phyloP scores from a whole-genome alignment of 139 green algal genomes.

The Auxenochlorella pyrenoidosa region DNA sequence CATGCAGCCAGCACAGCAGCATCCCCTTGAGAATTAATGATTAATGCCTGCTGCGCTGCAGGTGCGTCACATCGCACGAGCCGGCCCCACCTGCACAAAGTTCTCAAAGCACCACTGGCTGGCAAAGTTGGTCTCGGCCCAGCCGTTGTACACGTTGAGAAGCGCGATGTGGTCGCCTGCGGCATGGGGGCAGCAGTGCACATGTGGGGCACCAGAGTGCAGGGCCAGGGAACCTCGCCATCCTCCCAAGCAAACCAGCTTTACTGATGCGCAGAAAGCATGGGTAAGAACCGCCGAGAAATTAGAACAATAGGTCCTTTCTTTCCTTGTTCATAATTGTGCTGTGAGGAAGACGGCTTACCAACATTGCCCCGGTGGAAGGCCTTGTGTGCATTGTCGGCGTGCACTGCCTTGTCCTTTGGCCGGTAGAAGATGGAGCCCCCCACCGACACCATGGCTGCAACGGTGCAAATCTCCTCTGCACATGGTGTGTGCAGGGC shows the following conservation, averaged over 20 bases:
- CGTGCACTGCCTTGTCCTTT: conserved; percentile 95
- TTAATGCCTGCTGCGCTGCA: neutral
- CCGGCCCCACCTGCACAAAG: conserved; percentile 84
- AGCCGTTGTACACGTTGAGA: conserved; percentile 86
- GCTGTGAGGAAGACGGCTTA: no score
- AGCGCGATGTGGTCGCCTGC: conserved; percentile 96
- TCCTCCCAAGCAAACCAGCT: no score
- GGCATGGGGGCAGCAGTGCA: neutral
- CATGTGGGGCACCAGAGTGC: no score
- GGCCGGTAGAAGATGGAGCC: conserved; percentile 95
- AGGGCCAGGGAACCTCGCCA: neutral
- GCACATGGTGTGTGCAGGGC: conserved; percentile 5
- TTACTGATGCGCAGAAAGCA: no score
- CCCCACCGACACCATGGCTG: conserved; percentile 94
- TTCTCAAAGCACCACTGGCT: conserved; percentile 97
- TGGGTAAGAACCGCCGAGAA: no score
- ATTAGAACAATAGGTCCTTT: no score
- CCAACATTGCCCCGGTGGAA: conserved; percentile 84
- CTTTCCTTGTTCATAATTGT: no score
- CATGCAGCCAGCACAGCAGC: no score
- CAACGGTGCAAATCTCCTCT: conserved; percentile 91
- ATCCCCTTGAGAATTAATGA: no score
- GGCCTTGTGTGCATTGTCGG: conserved; percentile 93
- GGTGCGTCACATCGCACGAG: neutral
- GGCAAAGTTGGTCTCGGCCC: conserved; percentile 91